phyloP scores from a whole-genome alignment of 306 rosid species.

The Cicer chorassanicum region DNA sequence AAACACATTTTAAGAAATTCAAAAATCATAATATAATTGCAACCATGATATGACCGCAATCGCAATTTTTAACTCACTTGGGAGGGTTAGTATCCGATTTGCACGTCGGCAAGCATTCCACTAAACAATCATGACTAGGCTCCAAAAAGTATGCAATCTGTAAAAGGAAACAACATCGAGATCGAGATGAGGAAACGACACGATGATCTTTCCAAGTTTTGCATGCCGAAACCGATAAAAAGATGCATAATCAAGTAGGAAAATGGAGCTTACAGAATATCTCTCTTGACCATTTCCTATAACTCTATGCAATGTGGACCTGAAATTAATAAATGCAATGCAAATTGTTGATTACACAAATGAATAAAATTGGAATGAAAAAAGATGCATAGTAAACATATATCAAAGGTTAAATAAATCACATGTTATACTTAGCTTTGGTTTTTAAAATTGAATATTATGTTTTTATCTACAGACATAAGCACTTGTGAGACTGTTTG shows the following conservation, averaged over 20 bases:
- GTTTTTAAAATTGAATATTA: neutral
- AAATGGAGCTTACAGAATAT: conserved; percentile 69
- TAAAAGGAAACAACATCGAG: conserved; percentile 33
- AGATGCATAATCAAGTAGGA: conserved; percentile 25
- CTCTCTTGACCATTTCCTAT: conserved; percentile 80
- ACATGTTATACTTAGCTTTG: neutral
- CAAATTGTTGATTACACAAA: conserved; percentile 24
- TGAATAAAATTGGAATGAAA: neutral
- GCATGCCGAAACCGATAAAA: neutral
- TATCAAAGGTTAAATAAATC: conserved; percentile 20
- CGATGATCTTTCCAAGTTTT: neutral
- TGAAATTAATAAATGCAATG: conserved; percentile 47
- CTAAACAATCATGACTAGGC: conserved; percentile 83
- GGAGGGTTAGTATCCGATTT: conserved; percentile 81
- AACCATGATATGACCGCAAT: neutral
- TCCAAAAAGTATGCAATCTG: conserved; percentile 90
- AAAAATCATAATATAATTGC: neutral
- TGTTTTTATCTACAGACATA: too few relatives aligned
- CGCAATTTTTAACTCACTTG: conserved; percentile 60
- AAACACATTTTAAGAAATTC: neutral
- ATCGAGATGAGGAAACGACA: conserved; percentile 19
- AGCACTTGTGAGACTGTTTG: too few relatives aligned
- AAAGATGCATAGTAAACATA: conserved; percentile 1
- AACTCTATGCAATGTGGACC: conserved; percentile 97
- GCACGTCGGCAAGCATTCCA: conserved; percentile 91